Percentiles rank a stretch among this genome's conserved stretches.
Conservation (phyloP, 768 basidiomycete species). For the Serendipita sp. region DNA sequence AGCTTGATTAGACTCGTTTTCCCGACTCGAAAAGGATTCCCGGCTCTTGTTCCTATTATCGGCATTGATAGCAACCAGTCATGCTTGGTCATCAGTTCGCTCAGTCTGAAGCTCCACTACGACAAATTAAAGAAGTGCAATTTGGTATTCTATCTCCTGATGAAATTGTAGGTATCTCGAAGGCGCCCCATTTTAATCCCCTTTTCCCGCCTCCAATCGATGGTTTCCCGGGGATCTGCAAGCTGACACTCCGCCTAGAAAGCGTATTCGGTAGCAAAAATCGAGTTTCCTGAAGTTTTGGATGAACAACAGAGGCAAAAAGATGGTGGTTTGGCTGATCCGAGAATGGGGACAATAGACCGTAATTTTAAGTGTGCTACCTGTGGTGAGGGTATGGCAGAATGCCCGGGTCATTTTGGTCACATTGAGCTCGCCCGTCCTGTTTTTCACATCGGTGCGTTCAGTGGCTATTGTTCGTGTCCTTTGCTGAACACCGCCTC, state of each 20-base stretch:
- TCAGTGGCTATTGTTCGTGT: background rate
- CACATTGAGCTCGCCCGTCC: slow-evolving; percentile 94
- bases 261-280: slow-evolving; percentile 96
- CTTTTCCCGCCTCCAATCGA: background rate
- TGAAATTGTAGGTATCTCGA: slow-evolving; percentile 67
- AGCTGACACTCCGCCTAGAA: slow-evolving; percentile 37
- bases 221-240: background rate
- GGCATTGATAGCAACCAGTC: slow-evolving; percentile 8
- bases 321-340: slow-evolving; percentile 90
- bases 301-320: slow-evolving; percentile 88
- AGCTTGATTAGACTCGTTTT: background rate
- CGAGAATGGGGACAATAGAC: slow-evolving; percentile 94
- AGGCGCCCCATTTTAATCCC: slow-evolving; percentile 6
- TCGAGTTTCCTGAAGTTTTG: slow-evolving; percentile 97
- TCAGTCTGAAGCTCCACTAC: slow-evolving; percentile 82
- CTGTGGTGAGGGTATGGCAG: slow-evolving; percentile 99
- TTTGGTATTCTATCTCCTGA: slow-evolving; percentile 98
- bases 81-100: slow-evolving; percentile 87
- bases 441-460: slow-evolving; percentile 90
- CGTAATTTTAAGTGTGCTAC: slow-evolving; percentile 98
- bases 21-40: too few relatives aligned
- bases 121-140: slow-evolving; percentile 93
- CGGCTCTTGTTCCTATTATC: background rate
- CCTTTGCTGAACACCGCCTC: background rate
- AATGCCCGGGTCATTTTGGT: slow-evolving; percentile 98